A percentile compares a stretch with the other conserved stretches of the same genome.
Evolutionary conservation across 139 green algal species (phyloP).

Genomic region (Zygnema cylindricum): DNA sequence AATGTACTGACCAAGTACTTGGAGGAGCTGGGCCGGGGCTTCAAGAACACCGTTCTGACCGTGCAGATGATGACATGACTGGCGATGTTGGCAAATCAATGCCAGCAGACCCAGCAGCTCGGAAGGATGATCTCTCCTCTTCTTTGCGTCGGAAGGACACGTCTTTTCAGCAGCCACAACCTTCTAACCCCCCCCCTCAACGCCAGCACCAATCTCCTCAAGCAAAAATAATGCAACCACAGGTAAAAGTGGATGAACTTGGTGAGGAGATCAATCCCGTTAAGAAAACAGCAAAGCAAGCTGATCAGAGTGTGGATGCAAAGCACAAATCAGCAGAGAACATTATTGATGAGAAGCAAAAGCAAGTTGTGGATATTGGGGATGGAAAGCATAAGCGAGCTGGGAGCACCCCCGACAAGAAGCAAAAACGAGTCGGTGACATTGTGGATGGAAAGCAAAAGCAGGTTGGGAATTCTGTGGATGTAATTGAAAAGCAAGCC

Average conservation of each 20-base stretch:
- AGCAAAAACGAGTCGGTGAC: too few species aligned
- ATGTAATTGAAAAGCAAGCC: too few species aligned
- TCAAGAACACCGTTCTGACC: too few species aligned
- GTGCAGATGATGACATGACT: too few species aligned
- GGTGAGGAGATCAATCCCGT: neutral
- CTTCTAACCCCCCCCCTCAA: neutral
- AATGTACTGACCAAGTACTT: too few species aligned
- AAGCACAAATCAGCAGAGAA: too few species aligned
- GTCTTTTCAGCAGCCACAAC: neutral
- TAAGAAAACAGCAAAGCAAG: neutral
- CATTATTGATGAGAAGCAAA: neutral
- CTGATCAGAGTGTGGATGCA: neutral
- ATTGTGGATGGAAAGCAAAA: too few species aligned
- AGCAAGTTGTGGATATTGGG: neutral
- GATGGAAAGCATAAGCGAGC: too few species aligned
- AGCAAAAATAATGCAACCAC: neutral
- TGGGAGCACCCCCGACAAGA: constrained; percentile 1
- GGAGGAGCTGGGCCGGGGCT: too few species aligned
- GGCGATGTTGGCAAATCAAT: neutral
- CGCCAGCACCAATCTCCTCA: neutral
- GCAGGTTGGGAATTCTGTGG: too few species aligned
- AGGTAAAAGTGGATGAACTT: neutral
- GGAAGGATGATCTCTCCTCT: neutral
- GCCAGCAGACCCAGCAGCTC: neutral
- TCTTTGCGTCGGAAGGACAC: neutral